These are phyloP conservation scores for Wickerhamomyces bisporus DNA, from an alignment of 805 yeast species.

Conservation along the genomic window DNA sequence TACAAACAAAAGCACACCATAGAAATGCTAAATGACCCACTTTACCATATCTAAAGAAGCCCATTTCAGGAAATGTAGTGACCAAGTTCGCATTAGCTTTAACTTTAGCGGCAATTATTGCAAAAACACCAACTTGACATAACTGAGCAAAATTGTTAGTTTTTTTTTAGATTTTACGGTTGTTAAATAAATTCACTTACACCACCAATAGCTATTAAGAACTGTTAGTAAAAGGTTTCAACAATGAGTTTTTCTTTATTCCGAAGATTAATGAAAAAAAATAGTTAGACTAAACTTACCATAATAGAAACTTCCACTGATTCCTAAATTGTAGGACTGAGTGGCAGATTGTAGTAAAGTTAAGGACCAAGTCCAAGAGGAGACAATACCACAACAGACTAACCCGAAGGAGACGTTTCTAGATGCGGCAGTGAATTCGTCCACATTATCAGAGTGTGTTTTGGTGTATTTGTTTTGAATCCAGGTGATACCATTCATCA, in stretches of 20 bases:
- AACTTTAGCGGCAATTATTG: constrained; percentile 31
- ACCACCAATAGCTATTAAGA: constrained; percentile 11
- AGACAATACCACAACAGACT: constrained; percentile 37
- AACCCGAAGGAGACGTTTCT: constrained; percentile 39
- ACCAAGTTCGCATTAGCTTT: constrained; percentile 32
- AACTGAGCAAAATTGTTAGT: background rate
- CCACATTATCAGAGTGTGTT: constrained; percentile 26
- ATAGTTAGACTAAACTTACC: background rate
- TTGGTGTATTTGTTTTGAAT: constrained; percentile 31
- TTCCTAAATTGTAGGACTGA: constrained; percentile 26
- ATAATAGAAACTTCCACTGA: constrained; percentile 28
- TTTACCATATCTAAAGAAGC: constrained; percentile 35
- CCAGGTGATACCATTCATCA: constrained; percentile 36
- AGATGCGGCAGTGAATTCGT: constrained; percentile 40
- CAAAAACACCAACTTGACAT: constrained; percentile 29
- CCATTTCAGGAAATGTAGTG: constrained; percentile 38
- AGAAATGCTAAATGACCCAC: constrained; percentile 33
- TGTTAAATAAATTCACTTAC: background rate
- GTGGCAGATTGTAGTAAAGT: constrained; percentile 28
- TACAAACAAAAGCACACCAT: constrained; percentile 35
- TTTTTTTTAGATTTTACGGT: no score
- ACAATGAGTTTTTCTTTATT: no score
- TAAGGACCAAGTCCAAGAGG: constrained; percentile 36
- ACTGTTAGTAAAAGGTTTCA: background rate
- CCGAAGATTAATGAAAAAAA: constrained; percentile 21